Conservation (phyloP, 2,329 filamentous ascomycete genomes). For the Pseudocercospora crystallina region DNA sequence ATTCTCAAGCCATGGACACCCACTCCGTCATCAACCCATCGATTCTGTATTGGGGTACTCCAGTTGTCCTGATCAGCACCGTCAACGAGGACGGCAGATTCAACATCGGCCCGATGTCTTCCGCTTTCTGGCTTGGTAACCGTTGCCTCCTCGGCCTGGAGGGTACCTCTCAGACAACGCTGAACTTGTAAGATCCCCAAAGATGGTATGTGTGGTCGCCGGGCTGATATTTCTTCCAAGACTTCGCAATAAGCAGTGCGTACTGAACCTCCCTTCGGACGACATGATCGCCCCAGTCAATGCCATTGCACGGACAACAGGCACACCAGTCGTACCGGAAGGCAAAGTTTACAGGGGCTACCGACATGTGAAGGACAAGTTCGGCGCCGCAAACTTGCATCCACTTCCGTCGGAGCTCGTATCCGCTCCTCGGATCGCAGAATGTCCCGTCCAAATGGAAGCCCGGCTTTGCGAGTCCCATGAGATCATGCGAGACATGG, state of each 20-base stretch:
- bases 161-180: slow-evolving; percentile 2
- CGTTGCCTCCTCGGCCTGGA: slow-evolving; percentile 46
- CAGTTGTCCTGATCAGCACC: slow-evolving; percentile 10
- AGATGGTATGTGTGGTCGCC: too few relatives aligned
- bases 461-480: neutral
- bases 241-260: slow-evolving; percentile 7
- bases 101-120: slow-evolving; percentile 48
- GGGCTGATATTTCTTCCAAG: neutral
- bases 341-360: slow-evolving; percentile 4
- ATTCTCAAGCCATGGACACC: neutral
- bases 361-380: slow-evolving; percentile 7
- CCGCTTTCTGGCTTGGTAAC: slow-evolving; percentile 47
- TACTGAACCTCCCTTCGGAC: slow-evolving; percentile 9
- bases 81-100: slow-evolving; percentile 42
- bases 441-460: slow-evolving; percentile 13
- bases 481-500: neutral
- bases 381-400: neutral
- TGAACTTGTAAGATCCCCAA: slow-evolving; percentile 1
- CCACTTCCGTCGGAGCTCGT: slow-evolving; percentile 3
- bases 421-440: slow-evolving; percentile 1
- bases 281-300: slow-evolving; percentile 7
- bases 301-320: slow-evolving; percentile 9
- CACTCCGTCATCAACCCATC: slow-evolving; percentile 8
- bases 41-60: slow-evolving; percentile 9
- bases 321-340: neutral